Evolutionary conservation across 2,329 filamentous ascomycete species (phyloP), one percentile per base, ranked within the genome.

Genomic region (Beauveria scarabaeidicola): DNA sequence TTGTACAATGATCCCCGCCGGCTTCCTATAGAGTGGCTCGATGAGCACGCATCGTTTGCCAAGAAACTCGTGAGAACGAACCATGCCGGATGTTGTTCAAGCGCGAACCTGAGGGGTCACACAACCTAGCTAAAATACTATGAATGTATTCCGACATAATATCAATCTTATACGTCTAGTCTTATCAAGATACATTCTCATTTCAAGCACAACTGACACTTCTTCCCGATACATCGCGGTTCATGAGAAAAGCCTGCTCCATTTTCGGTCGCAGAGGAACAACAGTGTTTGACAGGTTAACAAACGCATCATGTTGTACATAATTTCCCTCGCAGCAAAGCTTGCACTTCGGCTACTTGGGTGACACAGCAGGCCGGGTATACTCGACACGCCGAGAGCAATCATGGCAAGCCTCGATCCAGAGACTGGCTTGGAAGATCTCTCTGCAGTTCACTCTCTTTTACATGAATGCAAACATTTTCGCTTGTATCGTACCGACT

Each of bases 381-480:
- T 59, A 41, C 43, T 53, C 57, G 57, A 59, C 41, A 53, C 41
- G 40, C 40, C 32, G 57, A 53, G 41, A 48, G 57, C 57, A 59
- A 59, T 59, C 57, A 41, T 13, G 25, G 11, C 55, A 50, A 21
- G n/a, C 17, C 21, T 19, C 43, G 8, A 32, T 27, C 21, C n/a
- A n/a, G 15, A 32, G 19, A 11, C 3, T 27, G 29, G 9, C 27
- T 17, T 46, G 8, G 11, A 25, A 40, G 11, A 29, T 19, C 13
- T 40, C 5, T 4, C 6, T n/a, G 15, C 13, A 15, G 15, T 19
- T 43, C 17, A 9, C 23, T 3, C 13, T 43, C 3, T 23, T n/a
- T 23, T 7, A 23, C 36, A 51, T 21, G 11, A 23, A 29, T 41
- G 23, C 54, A 58, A 41, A 50, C 44, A 43, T 43, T 23, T 23